A percentile compares a stretch with the other conserved stretches of the same genome.
Evolutionary conservation across 2,329 filamentous ascomycete genomes (phyloP).

Genomic region (Emergomyces orientalis): DNA sequence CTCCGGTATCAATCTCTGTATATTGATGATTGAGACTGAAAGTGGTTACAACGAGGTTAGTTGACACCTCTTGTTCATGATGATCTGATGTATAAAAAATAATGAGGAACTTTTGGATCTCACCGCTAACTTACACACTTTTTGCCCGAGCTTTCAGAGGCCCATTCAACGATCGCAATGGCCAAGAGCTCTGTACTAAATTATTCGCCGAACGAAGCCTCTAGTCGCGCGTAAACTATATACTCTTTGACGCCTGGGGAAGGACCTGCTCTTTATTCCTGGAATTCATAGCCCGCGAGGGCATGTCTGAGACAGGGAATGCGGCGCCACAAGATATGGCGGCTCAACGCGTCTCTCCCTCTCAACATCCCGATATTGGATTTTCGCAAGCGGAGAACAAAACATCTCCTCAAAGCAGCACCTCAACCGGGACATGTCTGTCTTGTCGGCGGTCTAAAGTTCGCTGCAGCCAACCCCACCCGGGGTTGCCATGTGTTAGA

Average conservation of each 20-base stretch:
- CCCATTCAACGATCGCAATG: neutral
- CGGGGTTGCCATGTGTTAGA: neutral
- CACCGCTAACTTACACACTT: neutral
- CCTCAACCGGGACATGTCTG: neutral
- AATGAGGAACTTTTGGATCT: neutral
- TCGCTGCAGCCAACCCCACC: neutral
- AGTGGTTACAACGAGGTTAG: neutral
- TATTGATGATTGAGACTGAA: neutral
- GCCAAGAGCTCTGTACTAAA: neutral
- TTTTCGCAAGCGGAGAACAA: neutral
- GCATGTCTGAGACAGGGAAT: neutral
- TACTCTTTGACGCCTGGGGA: neutral
- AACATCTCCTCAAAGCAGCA: neutral
- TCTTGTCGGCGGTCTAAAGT: neutral
- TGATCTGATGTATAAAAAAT: neutral
- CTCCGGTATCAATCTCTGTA: neutral
- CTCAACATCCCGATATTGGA: neutral
- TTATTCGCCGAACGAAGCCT: too few species aligned
- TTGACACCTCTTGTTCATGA: neutral
- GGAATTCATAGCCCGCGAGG: neutral
- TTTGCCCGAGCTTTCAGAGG: neutral
- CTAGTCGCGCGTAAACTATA: neutral
- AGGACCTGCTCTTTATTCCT: neutral
- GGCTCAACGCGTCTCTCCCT: neutral
- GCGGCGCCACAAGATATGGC: neutral